These are phyloP conservation scores for Lichtheimia ramosa DNA, from an alignment of 371 early-diverging fungal genomes.

Conservation along the genomic window DNA sequence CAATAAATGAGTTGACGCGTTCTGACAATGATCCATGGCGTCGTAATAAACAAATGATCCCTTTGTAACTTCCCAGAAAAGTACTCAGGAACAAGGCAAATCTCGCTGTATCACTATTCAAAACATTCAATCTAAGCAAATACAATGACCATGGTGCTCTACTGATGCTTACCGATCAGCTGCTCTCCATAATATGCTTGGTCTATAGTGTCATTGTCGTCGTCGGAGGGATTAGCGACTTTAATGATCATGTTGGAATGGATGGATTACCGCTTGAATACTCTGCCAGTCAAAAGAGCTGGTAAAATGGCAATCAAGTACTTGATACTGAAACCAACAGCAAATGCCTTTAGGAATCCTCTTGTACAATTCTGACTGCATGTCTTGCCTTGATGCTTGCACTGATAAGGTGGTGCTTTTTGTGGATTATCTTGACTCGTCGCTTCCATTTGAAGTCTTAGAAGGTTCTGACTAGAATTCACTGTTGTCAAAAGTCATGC, in stretches of 20 bases:
- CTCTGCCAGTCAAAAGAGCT: constrained; percentile 61
- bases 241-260: no score
- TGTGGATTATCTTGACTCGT: constrained; percentile 26
- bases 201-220: constrained; percentile 25
- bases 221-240: background rate
- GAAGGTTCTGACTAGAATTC: constrained; percentile 55
- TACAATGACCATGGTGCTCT: no score
- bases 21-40: constrained; percentile 52
- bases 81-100: constrained; percentile 84
- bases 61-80: constrained; percentile 79
- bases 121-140: background rate
- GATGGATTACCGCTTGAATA: constrained; percentile 61
- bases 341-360: constrained; percentile 73
- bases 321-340: constrained; percentile 71
- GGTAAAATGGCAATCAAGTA: constrained; percentile 74
- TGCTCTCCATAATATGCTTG: constrained; percentile 56
- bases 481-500: background rate
- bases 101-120: constrained; percentile 63
- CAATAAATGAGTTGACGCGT: constrained; percentile 70
- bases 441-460: constrained; percentile 49
- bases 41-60: constrained; percentile 70
- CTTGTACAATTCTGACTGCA: constrained; percentile 75
- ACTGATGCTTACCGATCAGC: constrained; percentile 48
- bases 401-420: constrained; percentile 29
- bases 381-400: constrained; percentile 75